phyloP scores from a whole-genome alignment of 2,329 filamentous ascomycete species.

The Lachnellula occidentalis region DNA sequence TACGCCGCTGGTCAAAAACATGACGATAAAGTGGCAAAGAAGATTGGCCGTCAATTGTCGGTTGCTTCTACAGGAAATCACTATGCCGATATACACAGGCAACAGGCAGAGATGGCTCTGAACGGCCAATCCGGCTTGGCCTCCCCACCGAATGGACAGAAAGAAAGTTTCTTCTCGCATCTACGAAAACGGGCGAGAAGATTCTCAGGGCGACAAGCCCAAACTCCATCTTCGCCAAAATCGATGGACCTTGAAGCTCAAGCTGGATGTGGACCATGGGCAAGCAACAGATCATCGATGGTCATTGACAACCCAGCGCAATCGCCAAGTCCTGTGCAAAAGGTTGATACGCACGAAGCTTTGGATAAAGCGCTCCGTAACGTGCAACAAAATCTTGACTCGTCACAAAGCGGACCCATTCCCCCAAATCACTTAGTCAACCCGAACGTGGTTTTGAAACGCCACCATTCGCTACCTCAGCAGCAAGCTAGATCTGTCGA shows the following conservation, averaged over 20 bases:
- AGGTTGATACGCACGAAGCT: conserved; percentile 54
- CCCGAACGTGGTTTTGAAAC: conserved; percentile 51
- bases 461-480: conserved; percentile 59
- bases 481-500: conserved; percentile 52
- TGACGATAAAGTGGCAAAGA: conserved; percentile 71
- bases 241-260: conserved; percentile 90
- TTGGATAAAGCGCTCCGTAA: conserved; percentile 54
- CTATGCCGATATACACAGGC: conserved; percentile 82
- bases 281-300: conserved; percentile 78
- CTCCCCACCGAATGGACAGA: conserved; percentile 73
- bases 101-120: conserved; percentile 84
- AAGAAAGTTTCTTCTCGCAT: conserved; percentile 98
- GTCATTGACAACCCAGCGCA: conserved; percentile 53
- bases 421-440: conserved; percentile 49
- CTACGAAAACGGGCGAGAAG: conserved; percentile 87
- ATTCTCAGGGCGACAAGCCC: conserved; percentile 79
- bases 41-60: conserved; percentile 91
- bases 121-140: conserved; percentile 73
- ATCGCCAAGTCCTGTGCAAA: conserved; percentile 44
- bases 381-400: conserved; percentile 45
- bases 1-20: conserved; percentile 37
- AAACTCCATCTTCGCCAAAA: conserved; percentile 70
- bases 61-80: conserved; percentile 89
- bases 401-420: conserved; percentile 36
- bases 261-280: conserved; percentile 85